phyloP scores from a whole-genome alignment of 352 stramenopile species.

The Pythium oligandrum region DNA sequence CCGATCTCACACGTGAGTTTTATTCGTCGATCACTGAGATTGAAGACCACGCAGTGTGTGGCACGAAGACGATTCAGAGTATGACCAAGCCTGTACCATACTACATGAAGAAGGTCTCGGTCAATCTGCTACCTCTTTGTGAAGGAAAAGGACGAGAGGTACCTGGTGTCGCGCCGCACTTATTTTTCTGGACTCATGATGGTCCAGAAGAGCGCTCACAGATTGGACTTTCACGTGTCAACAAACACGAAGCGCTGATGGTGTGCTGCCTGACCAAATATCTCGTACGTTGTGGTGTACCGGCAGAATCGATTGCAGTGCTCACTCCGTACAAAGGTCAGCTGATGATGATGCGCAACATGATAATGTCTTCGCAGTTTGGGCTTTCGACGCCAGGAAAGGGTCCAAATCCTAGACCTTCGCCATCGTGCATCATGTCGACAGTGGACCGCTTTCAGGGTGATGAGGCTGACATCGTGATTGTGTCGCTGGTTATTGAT shows the following conservation, averaged over 20 bases:
- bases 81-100: too few species aligned
- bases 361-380: slow-evolving; percentile 48
- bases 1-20: slow-evolving; percentile 77
- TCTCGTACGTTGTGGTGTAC: slow-evolving; percentile 70
- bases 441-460: slow-evolving; percentile 90
- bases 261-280: slow-evolving; percentile 70
- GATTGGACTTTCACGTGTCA: slow-evolving; percentile 75
- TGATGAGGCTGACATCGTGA: slow-evolving; percentile 86
- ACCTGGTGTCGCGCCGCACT: slow-evolving; percentile 61
- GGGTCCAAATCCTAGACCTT: slow-evolving; percentile 11
- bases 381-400: slow-evolving; percentile 14
- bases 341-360: slow-evolving; percentile 78
- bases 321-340: slow-evolving; percentile 89
- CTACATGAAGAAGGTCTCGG: background rate
- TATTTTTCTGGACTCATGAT: slow-evolving; percentile 85
- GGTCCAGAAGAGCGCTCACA: slow-evolving; percentile 51
- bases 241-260: slow-evolving; percentile 74
- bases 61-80: slow-evolving; percentile 46
- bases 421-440: slow-evolving; percentile 58
- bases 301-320: slow-evolving; percentile 68
- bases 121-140: slow-evolving; percentile 18
- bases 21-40: slow-evolving; percentile 79
- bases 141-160: slow-evolving; percentile 68
- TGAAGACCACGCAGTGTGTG: slow-evolving; percentile 67
- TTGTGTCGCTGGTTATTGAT: slow-evolving; percentile 86